These are phyloP conservation scores for Brassica carinata DNA, from an alignment of 345 rosid genomes.

Conservation along the genomic window DNA sequence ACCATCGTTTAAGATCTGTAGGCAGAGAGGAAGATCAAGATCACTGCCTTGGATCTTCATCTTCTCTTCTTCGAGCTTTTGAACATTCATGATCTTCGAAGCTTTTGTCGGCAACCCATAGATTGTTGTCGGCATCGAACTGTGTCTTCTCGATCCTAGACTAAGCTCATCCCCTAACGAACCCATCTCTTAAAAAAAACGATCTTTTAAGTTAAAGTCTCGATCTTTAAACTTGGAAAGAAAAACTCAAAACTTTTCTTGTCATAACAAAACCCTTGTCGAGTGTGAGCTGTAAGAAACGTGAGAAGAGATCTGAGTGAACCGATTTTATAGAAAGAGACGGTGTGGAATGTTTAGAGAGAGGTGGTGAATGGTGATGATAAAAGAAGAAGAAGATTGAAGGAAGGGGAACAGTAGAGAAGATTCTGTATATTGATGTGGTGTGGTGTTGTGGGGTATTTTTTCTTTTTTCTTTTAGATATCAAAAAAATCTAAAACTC, in stretches of 20 bases:
- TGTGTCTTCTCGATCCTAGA: slow-evolving; percentile 47
- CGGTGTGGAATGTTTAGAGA: slow-evolving; percentile 18
- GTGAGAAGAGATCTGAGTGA: slow-evolving; percentile 34
- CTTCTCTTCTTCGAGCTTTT: slow-evolving; percentile 72
- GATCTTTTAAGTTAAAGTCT: neutral
- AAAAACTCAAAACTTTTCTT: neutral
- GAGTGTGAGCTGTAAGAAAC: slow-evolving; percentile 8
- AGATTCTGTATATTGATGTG: slow-evolving; percentile 43
- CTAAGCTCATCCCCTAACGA: slow-evolving; percentile 67
- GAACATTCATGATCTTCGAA: slow-evolving; percentile 50
- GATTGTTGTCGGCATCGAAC: slow-evolving; percentile 53
- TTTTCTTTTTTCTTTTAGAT: neutral
- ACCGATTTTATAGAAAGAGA: slow-evolving; percentile 15
- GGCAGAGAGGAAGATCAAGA: slow-evolving; percentile 75
- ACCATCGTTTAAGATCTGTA: slow-evolving; percentile 83
- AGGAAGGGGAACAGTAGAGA: slow-evolving; percentile 31
- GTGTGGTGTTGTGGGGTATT: slow-evolving; percentile 22
- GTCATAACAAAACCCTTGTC: neutral
- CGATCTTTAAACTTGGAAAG: neutral
- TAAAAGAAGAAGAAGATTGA: slow-evolving; percentile 22
- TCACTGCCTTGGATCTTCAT: slow-evolving; percentile 46
- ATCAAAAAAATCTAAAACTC: neutral
- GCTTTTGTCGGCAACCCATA: slow-evolving; percentile 52
- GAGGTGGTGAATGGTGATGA: neutral
- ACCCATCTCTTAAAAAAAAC: slow-evolving; percentile 17